These are phyloP conservation scores for Torulaspora delbrueckii DNA, from an alignment of 805 yeast species.

Conservation along the genomic window DNA sequence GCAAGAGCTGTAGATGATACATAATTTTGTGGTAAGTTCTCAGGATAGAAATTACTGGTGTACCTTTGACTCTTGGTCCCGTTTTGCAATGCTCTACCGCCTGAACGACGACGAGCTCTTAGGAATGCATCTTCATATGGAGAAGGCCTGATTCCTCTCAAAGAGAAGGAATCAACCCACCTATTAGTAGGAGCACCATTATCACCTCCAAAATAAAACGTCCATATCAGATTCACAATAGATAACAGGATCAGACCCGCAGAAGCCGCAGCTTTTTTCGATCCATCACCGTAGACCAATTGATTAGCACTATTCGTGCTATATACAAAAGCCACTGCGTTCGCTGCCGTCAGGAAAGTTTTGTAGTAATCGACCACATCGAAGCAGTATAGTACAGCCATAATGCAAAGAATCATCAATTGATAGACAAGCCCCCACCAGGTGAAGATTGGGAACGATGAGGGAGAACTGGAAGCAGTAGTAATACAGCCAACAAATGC, in stretches of 20 bases:
- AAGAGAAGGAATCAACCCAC: conserved; percentile 77
- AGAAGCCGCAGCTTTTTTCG: conserved; percentile 77
- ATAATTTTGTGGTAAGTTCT: conserved; percentile 29
- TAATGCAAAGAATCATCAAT: conserved; percentile 51
- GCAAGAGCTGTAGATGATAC: conserved; percentile 52
- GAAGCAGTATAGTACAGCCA: conserved; percentile 50
- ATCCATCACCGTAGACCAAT: conserved; percentile 61
- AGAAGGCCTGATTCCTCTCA: conserved; percentile 44
- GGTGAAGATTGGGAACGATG: conserved; percentile 69
- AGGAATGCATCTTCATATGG: conserved; percentile 27
- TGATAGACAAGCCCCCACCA: conserved; percentile 97
- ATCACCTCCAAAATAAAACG: conserved; percentile 85
- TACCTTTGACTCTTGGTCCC: conserved; percentile 14
- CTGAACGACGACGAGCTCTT: conserved; percentile 26
- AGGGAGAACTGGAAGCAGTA: conserved; percentile 36
- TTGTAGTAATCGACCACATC: conserved; percentile 69
- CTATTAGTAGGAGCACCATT: conserved; percentile 82
- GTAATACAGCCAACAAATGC: conserved; percentile 84
- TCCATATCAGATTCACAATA: conserved; percentile 79
- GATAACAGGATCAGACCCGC: conserved; percentile 86
- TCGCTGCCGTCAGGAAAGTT: conserved; percentile 38
- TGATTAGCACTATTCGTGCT: conserved; percentile 78
- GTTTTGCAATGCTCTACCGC: conserved; percentile 10
- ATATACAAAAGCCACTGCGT: conserved; percentile 72
- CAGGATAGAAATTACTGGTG: conserved; percentile 15